Base-by-base conservation (phyloP, 2,329 filamentous ascomycete genomes). In the Hypoxylon sp. region DNA sequence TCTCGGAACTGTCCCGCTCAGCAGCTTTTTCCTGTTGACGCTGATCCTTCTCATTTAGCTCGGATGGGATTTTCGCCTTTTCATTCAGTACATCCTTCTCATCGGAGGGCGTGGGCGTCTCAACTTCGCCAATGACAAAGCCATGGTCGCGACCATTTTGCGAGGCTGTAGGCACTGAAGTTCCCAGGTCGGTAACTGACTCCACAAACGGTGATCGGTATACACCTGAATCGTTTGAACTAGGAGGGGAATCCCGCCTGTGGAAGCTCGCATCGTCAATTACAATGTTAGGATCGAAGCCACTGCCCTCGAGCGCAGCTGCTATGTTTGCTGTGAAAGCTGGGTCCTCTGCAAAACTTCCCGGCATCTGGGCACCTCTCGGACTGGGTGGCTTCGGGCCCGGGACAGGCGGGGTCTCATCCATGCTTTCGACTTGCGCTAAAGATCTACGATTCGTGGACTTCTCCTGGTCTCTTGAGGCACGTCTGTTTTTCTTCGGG, bases 201-300 rank as follows among this genome's bases (percentile, higher is more conserved):
- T 86, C 83, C 0, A 80, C 80, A 58, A 80, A 84, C 4, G 87
- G 82, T 14, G 78, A 78, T 56, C 79, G 78, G 69, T 88, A 88
- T 61, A 80, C 72, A n/a, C 70, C 67, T 4, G 77, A 71, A 52
- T 85, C 84, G 68, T 87, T 84, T 3, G 87, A 85, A 3, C 85
- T 85, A 3, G 88, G 87, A 6, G 89, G 87, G 0, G 89, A 90
- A 55, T 87, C 84, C 26, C 90, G 87, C 52, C 82, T 84, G 68
- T 86, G 86, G 72, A 89, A 93, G 1, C 77, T 80, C 0, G 87
- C 85, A 70, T 93, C 84, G 46, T 91, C 82, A 33, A 91, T 89
- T 46, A 93, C 87, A 61, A 93, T 87, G 40, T 90, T 85, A 3
- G 89, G 87, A 71, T 92, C 85, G 67, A 93, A 93, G 0, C 91